Percentiles rank a stretch among this genome's conserved stretches.
Conservation (phyloP, 331 rosid genomes). For the Stylosanthes scabra region DNA sequence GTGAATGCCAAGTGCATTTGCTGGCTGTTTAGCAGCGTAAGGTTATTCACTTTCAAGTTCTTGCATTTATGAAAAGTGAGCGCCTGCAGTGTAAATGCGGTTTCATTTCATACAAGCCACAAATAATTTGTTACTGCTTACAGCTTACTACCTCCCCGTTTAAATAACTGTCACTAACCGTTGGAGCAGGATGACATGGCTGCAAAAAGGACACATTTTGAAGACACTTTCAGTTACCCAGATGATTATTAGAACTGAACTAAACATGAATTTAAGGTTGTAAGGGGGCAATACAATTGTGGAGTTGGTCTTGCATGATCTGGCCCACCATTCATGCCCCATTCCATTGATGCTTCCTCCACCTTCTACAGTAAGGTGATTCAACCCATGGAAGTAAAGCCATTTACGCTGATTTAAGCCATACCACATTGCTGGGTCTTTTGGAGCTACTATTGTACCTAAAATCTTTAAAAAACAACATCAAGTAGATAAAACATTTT, state of each 20-base stretch:
- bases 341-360: slow-evolving; percentile 82
- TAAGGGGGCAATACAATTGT: slow-evolving; percentile 60
- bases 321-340: slow-evolving; percentile 96
- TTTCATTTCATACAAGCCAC: slow-evolving; percentile 34
- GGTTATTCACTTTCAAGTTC: slow-evolving; percentile 64
- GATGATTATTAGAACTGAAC: slow-evolving; percentile 5
- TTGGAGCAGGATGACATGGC: slow-evolving; percentile 93
- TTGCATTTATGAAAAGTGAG: slow-evolving; percentile 82
- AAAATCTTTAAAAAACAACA: slow-evolving; percentile 58
- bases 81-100: slow-evolving; percentile 67
- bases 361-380: slow-evolving; percentile 77
- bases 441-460: slow-evolving; percentile 79
- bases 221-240: slow-evolving; percentile 33
- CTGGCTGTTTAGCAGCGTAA: slow-evolving; percentile 78
- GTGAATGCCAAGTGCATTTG: slow-evolving; percentile 85
- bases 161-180: slow-evolving; percentile 60
- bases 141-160: no score
- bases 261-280: slow-evolving; percentile 34
- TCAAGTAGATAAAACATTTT: slow-evolving; percentile 21
- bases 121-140: slow-evolving; percentile 20
- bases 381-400: slow-evolving; percentile 83
- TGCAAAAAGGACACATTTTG: slow-evolving; percentile 56
- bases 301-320: slow-evolving; percentile 80
- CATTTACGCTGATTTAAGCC: slow-evolving; percentile 73
- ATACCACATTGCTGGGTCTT: slow-evolving; percentile 71